Evolutionary conservation across 768 basidiomycete genomes (phyloP).

Genomic region (Suillus weaverae): DNA sequence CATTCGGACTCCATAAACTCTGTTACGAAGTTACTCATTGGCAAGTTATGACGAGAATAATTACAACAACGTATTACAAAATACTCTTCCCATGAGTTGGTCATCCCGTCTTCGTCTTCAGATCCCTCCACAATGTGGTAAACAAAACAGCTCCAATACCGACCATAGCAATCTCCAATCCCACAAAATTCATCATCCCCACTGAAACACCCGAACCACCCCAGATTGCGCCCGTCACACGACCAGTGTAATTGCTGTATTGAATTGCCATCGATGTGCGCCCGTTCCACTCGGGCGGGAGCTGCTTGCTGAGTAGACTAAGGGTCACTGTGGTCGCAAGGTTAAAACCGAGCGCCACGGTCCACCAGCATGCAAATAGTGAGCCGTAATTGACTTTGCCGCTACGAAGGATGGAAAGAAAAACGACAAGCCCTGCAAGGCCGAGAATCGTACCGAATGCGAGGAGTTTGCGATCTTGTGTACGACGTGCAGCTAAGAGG

Average conservation of each 20-base stretch:
- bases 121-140: constrained; percentile 55
- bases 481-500: constrained; percentile 52
- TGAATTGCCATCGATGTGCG: constrained; percentile 58
- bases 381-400: constrained; percentile 46
- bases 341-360: constrained; percentile 72
- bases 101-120: constrained; percentile 66
- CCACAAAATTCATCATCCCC: constrained; percentile 62
- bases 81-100: neutral
- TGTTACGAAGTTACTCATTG: neutral
- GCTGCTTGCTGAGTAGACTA: constrained; percentile 66
- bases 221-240: constrained; percentile 66
- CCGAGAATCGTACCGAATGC: constrained; percentile 54
- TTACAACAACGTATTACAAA: too few relatives aligned
- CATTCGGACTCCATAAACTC: neutral
- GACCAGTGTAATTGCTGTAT: constrained; percentile 68
- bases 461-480: constrained; percentile 62
- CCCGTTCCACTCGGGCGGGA: constrained; percentile 62
- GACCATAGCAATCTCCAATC: constrained; percentile 59
- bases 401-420: constrained; percentile 47
- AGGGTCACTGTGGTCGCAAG: constrained; percentile 68
- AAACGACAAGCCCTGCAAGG: constrained; percentile 50
- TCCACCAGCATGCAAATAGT: constrained; percentile 44
- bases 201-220: constrained; percentile 56
- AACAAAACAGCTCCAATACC: constrained; percentile 59
- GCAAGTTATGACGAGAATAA: neutral